These are phyloP conservation scores for Botryotinia globosa DNA, from an alignment of 2,329 filamentous ascomycete genomes.

Conservation along the genomic window DNA sequence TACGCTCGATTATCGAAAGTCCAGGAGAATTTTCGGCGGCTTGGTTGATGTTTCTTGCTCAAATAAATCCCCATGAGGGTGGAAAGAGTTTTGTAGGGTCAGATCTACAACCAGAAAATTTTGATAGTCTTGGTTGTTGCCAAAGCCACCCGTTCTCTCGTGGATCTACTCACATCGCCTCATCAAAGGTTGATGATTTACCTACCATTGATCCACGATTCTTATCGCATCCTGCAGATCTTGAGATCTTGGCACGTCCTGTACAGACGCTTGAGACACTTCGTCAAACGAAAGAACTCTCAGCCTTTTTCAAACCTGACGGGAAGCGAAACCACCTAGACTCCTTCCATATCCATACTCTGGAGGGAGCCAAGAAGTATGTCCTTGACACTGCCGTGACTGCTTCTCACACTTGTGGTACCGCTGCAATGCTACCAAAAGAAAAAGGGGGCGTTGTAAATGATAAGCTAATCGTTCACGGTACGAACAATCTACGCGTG, in stretches of 20 bases:
- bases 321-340: constrained; percentile 7
- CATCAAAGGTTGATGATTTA: constrained; percentile 39
- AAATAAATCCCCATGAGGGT: too few species aligned
- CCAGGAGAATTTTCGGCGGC: too few species aligned
- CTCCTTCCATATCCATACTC: background rate
- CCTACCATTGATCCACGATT: constrained; percentile 42
- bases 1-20: too few species aligned
- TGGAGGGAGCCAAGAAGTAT: constrained; percentile 14
- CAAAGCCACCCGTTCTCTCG: too few species aligned
- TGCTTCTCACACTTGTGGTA: constrained; percentile 8
- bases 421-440: constrained; percentile 9
- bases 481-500: constrained; percentile 19
- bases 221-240: constrained; percentile 13
- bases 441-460: constrained; percentile 25
- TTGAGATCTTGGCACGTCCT: constrained; percentile 13
- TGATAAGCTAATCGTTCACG: constrained; percentile 23
- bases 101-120: too few species aligned
- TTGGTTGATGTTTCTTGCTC: too few species aligned
- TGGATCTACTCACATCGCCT: constrained; percentile 49
- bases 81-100: too few species aligned
- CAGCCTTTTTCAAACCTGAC: background rate
- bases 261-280: constrained; percentile 10
- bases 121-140: too few species aligned
- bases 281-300: constrained; percentile 3
- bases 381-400: background rate